These are phyloP conservation scores for Neonectria coccinea DNA, from an alignment of 2,329 filamentous ascomycete species.

Conservation along the genomic window DNA sequence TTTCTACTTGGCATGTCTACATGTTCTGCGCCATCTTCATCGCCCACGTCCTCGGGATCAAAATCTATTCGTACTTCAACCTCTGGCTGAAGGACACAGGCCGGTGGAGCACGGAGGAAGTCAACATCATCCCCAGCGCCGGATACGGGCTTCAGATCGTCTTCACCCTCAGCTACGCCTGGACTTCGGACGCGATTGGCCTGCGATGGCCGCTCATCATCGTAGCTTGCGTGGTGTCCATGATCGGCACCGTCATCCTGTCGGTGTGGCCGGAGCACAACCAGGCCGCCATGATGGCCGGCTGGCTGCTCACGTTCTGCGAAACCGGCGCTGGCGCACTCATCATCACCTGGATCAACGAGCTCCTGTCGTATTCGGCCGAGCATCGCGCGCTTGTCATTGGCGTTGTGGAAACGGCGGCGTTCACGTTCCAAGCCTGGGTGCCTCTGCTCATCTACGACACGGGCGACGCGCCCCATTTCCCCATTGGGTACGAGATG, in stretches of 20 bases:
- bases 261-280: conserved; percentile 51
- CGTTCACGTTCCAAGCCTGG: conserved; percentile 59
- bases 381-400: conserved; percentile 63
- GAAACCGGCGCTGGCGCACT: conserved; percentile 51
- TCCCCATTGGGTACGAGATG: conserved; percentile 53
- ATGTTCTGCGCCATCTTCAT: conserved; percentile 51
- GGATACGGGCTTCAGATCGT: conserved; percentile 55
- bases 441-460: conserved; percentile 55
- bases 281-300: conserved; percentile 50
- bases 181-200: conserved; percentile 66
- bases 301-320: conserved; percentile 52
- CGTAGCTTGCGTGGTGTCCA: conserved; percentile 56
- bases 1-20: conserved; percentile 47
- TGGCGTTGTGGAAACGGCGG: conserved; percentile 60
- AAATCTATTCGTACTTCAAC: conserved; percentile 52
- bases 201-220: conserved; percentile 65
- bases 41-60: conserved; percentile 50
- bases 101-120: conserved; percentile 53
- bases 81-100: conserved; percentile 49
- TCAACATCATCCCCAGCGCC: conserved; percentile 63
- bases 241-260: conserved; percentile 51
- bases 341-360: conserved; percentile 61
- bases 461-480: conserved; percentile 53
- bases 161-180: conserved; percentile 66
- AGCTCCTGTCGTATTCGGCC: conserved; percentile 57